A percentile compares a stretch with the other conserved stretches of the same genome.
Evolutionary conservation across 1,139 yeast species (phyloP).

Genomic region (Candida buenavistaensis): DNA sequence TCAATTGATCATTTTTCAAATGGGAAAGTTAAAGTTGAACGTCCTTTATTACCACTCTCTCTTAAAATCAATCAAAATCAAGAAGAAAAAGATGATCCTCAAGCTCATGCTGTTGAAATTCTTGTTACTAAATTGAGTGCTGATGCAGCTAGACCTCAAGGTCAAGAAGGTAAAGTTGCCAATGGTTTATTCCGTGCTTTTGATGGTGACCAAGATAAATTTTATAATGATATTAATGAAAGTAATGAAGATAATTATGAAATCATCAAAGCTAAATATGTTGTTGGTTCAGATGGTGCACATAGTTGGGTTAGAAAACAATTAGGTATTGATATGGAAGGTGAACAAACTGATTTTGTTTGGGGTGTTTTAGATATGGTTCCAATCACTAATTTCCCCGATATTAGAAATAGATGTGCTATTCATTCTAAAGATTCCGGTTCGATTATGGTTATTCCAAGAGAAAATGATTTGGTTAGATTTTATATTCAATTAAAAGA

Average conservation of each 20-base stretch:
- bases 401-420: slow-evolving; percentile 32
- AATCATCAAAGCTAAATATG: slow-evolving; percentile 30
- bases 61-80: slow-evolving; percentile 25
- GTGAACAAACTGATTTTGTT: slow-evolving; percentile 34
- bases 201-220: slow-evolving; percentile 27
- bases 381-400: slow-evolving; percentile 37
- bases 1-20: slow-evolving; percentile 25
- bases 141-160: slow-evolving; percentile 18
- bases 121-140: slow-evolving; percentile 16
- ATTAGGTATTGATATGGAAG: slow-evolving; percentile 25
- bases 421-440: slow-evolving; percentile 32
- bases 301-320: slow-evolving; percentile 35
- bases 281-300: slow-evolving; percentile 38
- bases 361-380: slow-evolving; percentile 40
- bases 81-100: slow-evolving; percentile 17
- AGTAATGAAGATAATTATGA: slow-evolving; percentile 12
- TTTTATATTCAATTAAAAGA: slow-evolving; percentile 27
- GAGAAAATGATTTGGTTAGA: slow-evolving; percentile 33
- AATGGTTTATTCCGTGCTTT: slow-evolving; percentile 32
- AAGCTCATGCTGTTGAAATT: slow-evolving; percentile 29
- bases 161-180: slow-evolving; percentile 23
- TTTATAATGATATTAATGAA: slow-evolving; percentile 8
- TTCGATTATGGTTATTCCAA: slow-evolving; percentile 34
- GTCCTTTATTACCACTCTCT: slow-evolving; percentile 25
- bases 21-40: slow-evolving; percentile 22